A percentile compares a stretch with the other conserved stretches of the same genome.
These are phyloP conservation scores for Ophiostoma fasciatum DNA, from an alignment of 2,329 filamentous ascomycete genomes.

Conservation along the genomic window DNA sequence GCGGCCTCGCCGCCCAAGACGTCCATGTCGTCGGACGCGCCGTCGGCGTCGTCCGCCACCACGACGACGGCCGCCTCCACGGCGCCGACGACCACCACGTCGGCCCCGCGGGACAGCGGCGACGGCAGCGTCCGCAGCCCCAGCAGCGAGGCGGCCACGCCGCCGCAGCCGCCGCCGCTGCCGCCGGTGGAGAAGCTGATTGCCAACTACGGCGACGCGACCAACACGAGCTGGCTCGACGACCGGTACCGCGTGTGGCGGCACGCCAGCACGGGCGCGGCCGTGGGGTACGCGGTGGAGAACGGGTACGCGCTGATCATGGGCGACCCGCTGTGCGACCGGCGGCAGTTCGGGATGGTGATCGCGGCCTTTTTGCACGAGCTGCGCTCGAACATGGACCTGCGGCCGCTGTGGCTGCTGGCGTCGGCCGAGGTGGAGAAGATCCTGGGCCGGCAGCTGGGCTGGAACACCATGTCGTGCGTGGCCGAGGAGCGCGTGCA, in stretches of 20 bases:
- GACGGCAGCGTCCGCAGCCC: neutral
- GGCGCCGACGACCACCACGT: neutral
- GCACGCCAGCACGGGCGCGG: slow-evolving; percentile 63
- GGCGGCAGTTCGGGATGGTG: slow-evolving; percentile 58
- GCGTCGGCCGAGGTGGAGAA: slow-evolving; percentile 67
- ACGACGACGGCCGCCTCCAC: neutral
- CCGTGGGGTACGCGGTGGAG: slow-evolving; percentile 67
- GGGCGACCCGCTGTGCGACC: slow-evolving; percentile 76
- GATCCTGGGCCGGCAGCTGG: slow-evolving; percentile 62
- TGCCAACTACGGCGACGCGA: slow-evolving; percentile 88
- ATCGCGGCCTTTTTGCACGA: slow-evolving; percentile 62
- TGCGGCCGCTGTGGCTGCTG: slow-evolving; percentile 81
- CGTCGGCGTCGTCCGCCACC: no score
- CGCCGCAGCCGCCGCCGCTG: slow-evolving; percentile 36
- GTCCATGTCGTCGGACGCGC: neutral
- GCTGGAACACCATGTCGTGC: slow-evolving; percentile 80
- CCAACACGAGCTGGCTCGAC: slow-evolving; percentile 88
- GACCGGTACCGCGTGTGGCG: slow-evolving; percentile 81
- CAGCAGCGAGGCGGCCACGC: neutral
- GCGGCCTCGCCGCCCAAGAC: neutral
- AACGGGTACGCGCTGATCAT: slow-evolving; percentile 57
- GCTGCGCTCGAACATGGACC: slow-evolving; percentile 22
- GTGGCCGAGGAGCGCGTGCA: slow-evolving; percentile 81
- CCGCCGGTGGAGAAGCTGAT: slow-evolving; percentile 77
- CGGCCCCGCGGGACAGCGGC: neutral